phyloP scores from a whole-genome alignment of 345 rosid species.

The Eucalyptus regnans region DNA sequence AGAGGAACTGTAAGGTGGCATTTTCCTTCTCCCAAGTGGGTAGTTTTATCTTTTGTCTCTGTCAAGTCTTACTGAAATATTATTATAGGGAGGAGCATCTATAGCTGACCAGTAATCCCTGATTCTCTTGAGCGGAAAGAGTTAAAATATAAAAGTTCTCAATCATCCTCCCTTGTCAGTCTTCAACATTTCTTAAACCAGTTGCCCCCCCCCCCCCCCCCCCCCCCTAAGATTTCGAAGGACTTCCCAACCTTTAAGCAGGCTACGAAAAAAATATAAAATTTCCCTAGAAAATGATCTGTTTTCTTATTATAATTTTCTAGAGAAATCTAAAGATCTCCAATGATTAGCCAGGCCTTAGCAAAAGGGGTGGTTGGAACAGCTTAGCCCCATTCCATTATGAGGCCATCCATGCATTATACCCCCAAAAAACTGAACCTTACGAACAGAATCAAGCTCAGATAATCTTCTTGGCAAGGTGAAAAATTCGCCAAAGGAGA shows the following conservation, averaged over 20 bases:
- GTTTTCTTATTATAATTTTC: background rate
- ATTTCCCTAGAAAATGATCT: background rate
- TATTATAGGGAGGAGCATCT: background rate
- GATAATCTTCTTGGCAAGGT: background rate
- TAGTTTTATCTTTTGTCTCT: background rate
- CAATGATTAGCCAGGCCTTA: background rate
- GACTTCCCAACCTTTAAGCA: background rate
- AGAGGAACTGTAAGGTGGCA: background rate
- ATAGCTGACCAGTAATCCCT: background rate
- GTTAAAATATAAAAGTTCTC: background rate
- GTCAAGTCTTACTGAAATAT: background rate
- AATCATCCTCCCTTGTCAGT: background rate
- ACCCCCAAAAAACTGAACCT: background rate
- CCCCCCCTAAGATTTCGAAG: background rate
- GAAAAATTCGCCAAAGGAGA: background rate
- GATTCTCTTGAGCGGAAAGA: background rate
- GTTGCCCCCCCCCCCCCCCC: background rate
- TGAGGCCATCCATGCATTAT: background rate
- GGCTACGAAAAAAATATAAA: background rate
- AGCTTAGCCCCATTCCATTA: background rate
- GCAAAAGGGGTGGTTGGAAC: background rate
- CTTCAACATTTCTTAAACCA: background rate
- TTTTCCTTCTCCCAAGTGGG: background rate
- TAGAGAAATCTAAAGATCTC: background rate
- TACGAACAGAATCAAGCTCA: background rate